A percentile compares a stretch with the other conserved stretches of the same genome.
Conservation (phyloP, 768 basidiomycete genomes). For the Udeniomyces megalosporus region DNA sequence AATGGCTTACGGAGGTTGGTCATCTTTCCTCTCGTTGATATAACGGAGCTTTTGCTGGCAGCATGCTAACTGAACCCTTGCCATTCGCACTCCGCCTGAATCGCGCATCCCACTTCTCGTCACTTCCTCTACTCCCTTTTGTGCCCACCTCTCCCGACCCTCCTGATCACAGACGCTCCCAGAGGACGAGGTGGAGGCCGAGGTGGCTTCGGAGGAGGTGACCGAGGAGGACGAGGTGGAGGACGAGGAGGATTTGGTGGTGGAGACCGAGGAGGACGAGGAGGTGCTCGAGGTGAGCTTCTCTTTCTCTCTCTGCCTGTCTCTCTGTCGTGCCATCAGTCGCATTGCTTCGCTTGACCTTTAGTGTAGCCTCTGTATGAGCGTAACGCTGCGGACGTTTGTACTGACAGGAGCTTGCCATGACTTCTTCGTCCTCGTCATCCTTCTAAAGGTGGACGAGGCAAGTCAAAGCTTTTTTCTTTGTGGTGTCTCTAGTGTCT, state of each 20-base stretch:
- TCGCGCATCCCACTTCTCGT: neutral
- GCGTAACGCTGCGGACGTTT: neutral
- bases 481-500: too few relatives aligned
- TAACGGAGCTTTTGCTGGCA: neutral
- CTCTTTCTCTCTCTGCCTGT: neutral
- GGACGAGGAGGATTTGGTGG: constrained; percentile 15
- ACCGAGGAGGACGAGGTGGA: constrained; percentile 15
- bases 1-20: constrained; percentile 12
- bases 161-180: neutral
- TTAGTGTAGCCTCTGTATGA: neutral
- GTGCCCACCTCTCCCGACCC: neutral
- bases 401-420: too few relatives aligned
- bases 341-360: neutral
- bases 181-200: constrained; percentile 12
- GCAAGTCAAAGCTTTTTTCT: too few relatives aligned
- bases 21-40: neutral
- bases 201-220: constrained; percentile 15
- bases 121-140: neutral
- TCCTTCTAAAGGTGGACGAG: too few relatives aligned
- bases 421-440: too few relatives aligned
- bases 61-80: neutral
- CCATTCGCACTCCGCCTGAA: neutral
- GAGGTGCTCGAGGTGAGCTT: neutral
- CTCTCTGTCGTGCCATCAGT: neutral
- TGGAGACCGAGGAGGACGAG: constrained; percentile 10